Conservation (phyloP, 768 basidiomycete species). For the Mycena amicta region DNA sequence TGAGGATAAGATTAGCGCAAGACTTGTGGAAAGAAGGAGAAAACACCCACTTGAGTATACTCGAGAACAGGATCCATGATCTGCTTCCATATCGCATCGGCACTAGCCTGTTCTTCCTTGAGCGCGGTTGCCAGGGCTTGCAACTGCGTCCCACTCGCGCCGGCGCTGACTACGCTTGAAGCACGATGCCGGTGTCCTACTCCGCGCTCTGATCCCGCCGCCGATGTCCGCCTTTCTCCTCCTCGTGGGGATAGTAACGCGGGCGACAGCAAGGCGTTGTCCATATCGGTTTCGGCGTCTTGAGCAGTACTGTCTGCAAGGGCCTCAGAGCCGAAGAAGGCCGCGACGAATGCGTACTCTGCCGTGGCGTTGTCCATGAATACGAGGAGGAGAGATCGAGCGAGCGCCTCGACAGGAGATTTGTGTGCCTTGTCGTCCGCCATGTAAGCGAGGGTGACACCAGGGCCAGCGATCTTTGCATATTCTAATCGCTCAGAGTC, state of each 20-base stretch:
- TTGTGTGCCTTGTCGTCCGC: conserved; percentile 89
- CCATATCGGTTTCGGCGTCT: conserved; percentile 38
- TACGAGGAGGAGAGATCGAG: conserved; percentile 85
- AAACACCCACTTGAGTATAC: conserved; percentile 72
- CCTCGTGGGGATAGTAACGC: conserved; percentile 47
- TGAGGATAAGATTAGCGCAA: conserved; percentile 4
- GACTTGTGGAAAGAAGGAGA: conserved; percentile 7
- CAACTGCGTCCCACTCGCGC: conserved; percentile 20
- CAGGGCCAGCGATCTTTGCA: conserved; percentile 78
- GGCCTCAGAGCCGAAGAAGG: conserved; percentile 69
- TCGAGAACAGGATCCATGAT: conserved; percentile 90
- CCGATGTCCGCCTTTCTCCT: conserved; percentile 42
- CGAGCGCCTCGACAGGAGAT: conserved; percentile 80
- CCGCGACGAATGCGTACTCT: conserved; percentile 85
- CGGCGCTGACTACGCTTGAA: conserved; percentile 37
- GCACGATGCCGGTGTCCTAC: conserved; percentile 35
- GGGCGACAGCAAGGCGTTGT: conserved; percentile 39
- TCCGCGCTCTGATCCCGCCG: conserved; percentile 53
- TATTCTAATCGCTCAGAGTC: conserved; percentile 63
- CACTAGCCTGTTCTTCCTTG: conserved; percentile 61
- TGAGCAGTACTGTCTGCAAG: conserved; percentile 28
- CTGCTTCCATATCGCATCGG: conserved; percentile 84
- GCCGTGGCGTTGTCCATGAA: conserved; percentile 94
- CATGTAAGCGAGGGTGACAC: conserved; percentile 82
- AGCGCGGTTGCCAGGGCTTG: conserved; percentile 38